Base-by-base conservation (phyloP, 495 filamentous ascomycete genomes). In the Penicillium lividum region DNA sequence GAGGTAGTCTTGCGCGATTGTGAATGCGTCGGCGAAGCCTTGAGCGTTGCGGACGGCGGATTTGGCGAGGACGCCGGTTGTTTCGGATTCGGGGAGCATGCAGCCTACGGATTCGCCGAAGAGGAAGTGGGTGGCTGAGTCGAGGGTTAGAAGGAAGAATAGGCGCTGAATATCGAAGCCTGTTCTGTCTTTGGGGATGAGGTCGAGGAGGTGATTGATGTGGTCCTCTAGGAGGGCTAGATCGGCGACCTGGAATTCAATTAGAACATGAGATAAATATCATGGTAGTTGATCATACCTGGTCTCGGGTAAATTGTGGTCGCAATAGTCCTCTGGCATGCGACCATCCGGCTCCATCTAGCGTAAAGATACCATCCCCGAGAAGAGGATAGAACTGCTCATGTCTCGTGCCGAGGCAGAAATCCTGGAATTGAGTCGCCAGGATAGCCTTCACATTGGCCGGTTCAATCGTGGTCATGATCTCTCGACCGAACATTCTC, bases 361-460 rank as follows among this genome's bases (percentile, higher is more conserved):
- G 75, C 3, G 84, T 86, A 71, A 93, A 92, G 56, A 95, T 88
- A 0, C 83, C 80, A 57, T 76, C 68, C 1, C 86, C 86, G 0
- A 89, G 67, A 7, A 88, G 59, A 10, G 80, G 75, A 22, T 66
- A 65, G 42, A 86, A 80, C 42, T 76, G 71, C 30, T 66, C 53
- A 36, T 71, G 71, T 52, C 83, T 54, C 1, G 68, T 68, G 1
- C 81, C 83, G 4, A 86, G 59, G 28, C 71, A 71, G 59, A 84
- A 90, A 54, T 88, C 87, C 27, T 86, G 79, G 66, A 95, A 97
- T 61, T 95, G 87, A 0, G 86, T 88, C 0, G 91, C 89, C 3
- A 97, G 79, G 7, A 97, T 74, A 0, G 92, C 86, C 67, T 97
- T 92, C 70, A 98, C 81, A 70, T 95, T 97, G 65, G 93, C 87